These are phyloP conservation scores for Phytophthora sansomeana DNA, from an alignment of 352 stramenopile genomes.

Conservation along the genomic window DNA sequence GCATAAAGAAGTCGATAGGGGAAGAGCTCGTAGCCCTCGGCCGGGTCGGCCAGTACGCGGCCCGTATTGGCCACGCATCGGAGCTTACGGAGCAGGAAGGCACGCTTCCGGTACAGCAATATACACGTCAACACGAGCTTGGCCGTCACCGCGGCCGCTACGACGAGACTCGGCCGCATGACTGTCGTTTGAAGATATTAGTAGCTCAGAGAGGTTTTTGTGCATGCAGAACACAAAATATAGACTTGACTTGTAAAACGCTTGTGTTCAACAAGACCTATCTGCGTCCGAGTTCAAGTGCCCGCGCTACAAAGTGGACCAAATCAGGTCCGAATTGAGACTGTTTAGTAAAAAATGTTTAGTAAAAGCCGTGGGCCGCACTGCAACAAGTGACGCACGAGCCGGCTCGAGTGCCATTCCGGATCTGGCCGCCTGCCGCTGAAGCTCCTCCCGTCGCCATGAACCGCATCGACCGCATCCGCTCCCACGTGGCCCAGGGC, in stretches of 20 bases:
- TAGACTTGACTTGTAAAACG: too few species aligned
- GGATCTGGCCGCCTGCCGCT: slow-evolving; percentile 16
- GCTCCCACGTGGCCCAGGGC: slow-evolving; percentile 62
- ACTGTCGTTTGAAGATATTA: slow-evolving; percentile 41
- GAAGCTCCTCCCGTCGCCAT: slow-evolving; percentile 35
- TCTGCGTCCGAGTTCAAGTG: too few species aligned
- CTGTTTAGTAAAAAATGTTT: not conserved
- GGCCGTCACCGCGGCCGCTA: slow-evolving; percentile 81
- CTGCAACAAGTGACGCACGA: not conserved
- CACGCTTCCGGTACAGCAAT: slow-evolving; percentile 70
- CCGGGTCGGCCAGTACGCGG: slow-evolving; percentile 33
- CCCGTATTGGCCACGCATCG: not conserved
- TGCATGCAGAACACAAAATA: too few species aligned
- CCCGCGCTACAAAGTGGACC: too few species aligned
- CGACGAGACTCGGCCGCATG: slow-evolving; percentile 78
- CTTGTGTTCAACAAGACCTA: too few species aligned
- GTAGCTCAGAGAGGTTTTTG: not conserved
- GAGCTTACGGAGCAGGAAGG: not conserved
- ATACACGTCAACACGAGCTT: slow-evolving; percentile 89
- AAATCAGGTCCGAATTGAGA: too few species aligned
- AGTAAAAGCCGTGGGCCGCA: not conserved
- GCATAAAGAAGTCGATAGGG: slow-evolving; percentile 86
- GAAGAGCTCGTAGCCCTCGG: slow-evolving; percentile 70
- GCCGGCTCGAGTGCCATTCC: slow-evolving; percentile 12
- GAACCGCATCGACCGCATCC: slow-evolving; percentile 82